A percentile compares a stretch with the other conserved stretches of the same genome.
Conservation (phyloP, 108 stramenopile species). For the Stephanodiscus minutulus region DNA sequence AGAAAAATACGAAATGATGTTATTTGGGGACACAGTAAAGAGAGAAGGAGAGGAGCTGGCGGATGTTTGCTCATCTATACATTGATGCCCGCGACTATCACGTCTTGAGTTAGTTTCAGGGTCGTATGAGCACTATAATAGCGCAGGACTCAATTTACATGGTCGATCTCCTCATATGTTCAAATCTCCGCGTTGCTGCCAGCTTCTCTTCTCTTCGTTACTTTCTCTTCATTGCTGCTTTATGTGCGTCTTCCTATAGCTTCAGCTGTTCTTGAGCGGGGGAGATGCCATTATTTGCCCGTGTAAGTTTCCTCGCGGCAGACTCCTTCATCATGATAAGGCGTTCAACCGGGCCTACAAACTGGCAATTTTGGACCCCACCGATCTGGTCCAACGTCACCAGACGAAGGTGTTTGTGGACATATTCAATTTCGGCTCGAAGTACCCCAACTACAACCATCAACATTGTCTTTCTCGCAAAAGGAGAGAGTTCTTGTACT, state of each 20-base stretch:
- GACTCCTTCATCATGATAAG: conserved; percentile 41
- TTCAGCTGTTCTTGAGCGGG: conserved; percentile 25
- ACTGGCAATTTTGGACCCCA: conserved; percentile 21
- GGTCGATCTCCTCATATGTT: no score
- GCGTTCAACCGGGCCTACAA: conserved; percentile 34
- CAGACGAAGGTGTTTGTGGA: conserved; percentile 22
- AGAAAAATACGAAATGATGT: no score
- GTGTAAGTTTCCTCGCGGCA: conserved; percentile 37
- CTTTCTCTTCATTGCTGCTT: background rate
- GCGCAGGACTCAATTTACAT: no score
- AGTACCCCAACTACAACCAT: conserved; percentile 25
- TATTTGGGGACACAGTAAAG: no score
- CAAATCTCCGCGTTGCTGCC: no score
- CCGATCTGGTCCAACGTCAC: conserved; percentile 40
- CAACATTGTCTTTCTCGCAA: conserved; percentile 30
- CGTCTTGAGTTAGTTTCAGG: no score
- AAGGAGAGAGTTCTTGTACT: conserved; percentile 25
- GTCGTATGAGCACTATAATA: no score
- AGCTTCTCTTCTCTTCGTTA: no score
- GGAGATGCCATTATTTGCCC: conserved; percentile 31
- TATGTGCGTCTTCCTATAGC: conserved; percentile 36
- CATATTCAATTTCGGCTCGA: conserved; percentile 31
- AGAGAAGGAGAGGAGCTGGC: no score
- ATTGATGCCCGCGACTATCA: no score
- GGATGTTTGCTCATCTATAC: no score